Conservation (phyloP, 345 rosid genomes). For the Acer campestre region DNA sequence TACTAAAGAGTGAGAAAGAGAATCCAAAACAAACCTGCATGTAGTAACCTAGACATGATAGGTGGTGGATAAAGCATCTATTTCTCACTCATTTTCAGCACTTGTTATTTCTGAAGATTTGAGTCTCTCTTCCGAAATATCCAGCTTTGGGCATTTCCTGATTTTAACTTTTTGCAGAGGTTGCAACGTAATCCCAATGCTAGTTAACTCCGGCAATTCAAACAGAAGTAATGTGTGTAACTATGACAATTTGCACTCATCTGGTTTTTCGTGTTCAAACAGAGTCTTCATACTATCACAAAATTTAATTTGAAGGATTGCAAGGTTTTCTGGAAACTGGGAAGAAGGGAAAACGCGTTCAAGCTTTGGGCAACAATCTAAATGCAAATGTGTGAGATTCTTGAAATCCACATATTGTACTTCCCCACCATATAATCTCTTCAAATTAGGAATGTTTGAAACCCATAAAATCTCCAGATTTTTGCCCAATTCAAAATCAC, state of each 20-base stretch:
- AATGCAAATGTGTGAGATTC: conserved; percentile 37
- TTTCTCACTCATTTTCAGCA: too few species aligned
- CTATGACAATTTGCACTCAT: neutral
- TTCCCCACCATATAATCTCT: conserved; percentile 23
- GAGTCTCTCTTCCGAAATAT: too few species aligned
- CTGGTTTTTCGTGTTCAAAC: neutral
- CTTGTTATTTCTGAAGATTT: conserved; percentile 26
- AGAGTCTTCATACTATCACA: conserved; percentile 46
- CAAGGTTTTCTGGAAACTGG: conserved; percentile 35
- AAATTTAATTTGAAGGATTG: conserved; percentile 36
- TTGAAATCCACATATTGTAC: conserved; percentile 16
- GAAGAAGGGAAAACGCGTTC: conserved; percentile 17
- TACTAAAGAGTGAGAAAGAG: too few species aligned
- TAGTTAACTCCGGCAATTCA: too few species aligned
- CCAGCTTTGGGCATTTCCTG: too few species aligned
- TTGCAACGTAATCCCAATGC: too few species aligned
- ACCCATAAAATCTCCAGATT: conserved; percentile 41
- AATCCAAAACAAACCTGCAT: too few species aligned
- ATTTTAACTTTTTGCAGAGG: too few species aligned
- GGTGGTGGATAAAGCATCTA: too few species aligned
- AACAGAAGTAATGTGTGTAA: too few species aligned
- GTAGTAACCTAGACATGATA: too few species aligned
- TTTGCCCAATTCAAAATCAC: too few species aligned
- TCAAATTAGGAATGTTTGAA: conserved; percentile 38
- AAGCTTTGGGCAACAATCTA: conserved; percentile 54